Evolutionary conservation across 2,329 filamentous ascomycete species (phyloP).

Genomic region (Aureobasidium sp.): DNA sequence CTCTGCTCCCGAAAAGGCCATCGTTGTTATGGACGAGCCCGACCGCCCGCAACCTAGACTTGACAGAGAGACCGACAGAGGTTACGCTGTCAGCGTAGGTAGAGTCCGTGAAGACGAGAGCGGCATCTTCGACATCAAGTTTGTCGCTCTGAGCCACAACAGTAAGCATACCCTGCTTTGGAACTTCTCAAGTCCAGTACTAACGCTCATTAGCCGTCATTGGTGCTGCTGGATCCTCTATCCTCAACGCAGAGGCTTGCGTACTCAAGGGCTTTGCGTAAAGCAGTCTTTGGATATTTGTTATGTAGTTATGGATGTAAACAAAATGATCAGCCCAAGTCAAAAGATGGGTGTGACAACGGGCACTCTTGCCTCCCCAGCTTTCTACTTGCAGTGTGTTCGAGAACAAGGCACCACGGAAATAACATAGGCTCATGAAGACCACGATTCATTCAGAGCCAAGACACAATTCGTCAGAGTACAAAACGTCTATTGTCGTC

Average conservation of each 20-base stretch:
- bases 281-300: not conserved
- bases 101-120: constrained; percentile 77
- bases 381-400: no score
- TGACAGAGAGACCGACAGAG: constrained; percentile 74
- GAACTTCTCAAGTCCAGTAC: not conserved
- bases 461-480: no score
- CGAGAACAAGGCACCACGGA: no score
- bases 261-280: constrained; percentile 63
- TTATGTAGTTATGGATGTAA: constrained; percentile 9
- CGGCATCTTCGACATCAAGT: constrained; percentile 89
- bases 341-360: not conserved
- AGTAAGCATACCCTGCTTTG: constrained; percentile 34
- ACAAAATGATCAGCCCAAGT: not conserved
- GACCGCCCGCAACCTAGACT: constrained; percentile 87
- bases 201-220: constrained; percentile 59
- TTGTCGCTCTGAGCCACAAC: constrained; percentile 85
- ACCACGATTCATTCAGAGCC: no score
- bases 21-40: constrained; percentile 80
- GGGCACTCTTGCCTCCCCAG: not conserved
- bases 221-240: constrained; percentile 90
- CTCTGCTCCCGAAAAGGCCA: constrained; percentile 72
- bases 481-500: no score
- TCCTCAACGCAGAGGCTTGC: constrained; percentile 87
- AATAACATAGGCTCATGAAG: no score
- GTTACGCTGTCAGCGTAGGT: constrained; percentile 87